phyloP scores from a whole-genome alignment of 2,329 filamentous ascomycete species.

The Nothophoma quercina region DNA sequence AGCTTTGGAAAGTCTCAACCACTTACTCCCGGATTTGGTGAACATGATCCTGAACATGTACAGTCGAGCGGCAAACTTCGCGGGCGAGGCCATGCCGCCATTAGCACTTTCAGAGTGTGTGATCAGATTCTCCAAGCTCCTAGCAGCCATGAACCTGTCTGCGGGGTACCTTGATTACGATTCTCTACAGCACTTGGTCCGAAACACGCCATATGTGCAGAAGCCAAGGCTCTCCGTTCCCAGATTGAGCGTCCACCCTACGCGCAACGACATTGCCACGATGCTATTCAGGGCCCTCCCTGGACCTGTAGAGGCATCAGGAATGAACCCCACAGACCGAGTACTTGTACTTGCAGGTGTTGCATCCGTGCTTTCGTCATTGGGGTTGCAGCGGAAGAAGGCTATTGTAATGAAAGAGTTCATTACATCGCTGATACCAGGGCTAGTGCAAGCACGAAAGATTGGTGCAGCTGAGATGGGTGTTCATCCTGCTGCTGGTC shows the following conservation, averaged over 20 bases:
- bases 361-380: constrained; percentile 78
- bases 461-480: constrained; percentile 95
- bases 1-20: constrained; percentile 58
- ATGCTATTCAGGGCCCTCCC: constrained; percentile 57
- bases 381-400: constrained; percentile 88
- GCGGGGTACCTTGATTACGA: constrained; percentile 68
- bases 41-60: constrained; percentile 80
- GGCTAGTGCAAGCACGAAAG: constrained; percentile 88
- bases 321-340: constrained; percentile 76
- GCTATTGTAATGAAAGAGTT: constrained; percentile 88
- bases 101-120: constrained; percentile 75
- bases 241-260: constrained; percentile 45
- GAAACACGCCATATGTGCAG: constrained; percentile 56
- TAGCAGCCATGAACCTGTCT: constrained; percentile 71
- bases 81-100: constrained; percentile 73
- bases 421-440: constrained; percentile 80
- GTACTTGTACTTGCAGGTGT: constrained; percentile 85
- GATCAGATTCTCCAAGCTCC: constrained; percentile 75
- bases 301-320: constrained; percentile 60
- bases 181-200: constrained; percentile 59
- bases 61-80: constrained; percentile 67
- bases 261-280: constrained; percentile 47
- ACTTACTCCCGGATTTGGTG: constrained; percentile 74
- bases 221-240: constrained; percentile 45
- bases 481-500: constrained; percentile 88